Percentiles rank a stretch among this genome's conserved stretches.
phyloP scores from a whole-genome alignment of 2,329 filamentous ascomycete species.

The Cryphonectria japonica region DNA sequence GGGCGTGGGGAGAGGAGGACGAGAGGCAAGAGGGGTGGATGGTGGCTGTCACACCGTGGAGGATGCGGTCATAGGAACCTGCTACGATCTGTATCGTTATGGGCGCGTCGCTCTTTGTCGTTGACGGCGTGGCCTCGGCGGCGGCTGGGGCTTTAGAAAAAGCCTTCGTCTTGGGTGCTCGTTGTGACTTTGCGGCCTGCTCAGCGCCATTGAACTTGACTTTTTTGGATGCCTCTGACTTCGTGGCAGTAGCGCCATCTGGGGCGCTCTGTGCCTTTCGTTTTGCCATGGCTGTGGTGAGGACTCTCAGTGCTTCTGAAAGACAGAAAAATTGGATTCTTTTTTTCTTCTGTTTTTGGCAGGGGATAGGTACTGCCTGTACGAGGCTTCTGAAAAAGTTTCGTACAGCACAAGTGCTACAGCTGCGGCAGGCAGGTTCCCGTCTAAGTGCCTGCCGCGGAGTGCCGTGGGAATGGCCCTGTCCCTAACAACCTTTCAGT shows the following conservation, averaged over 20 bases:
- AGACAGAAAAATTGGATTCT: too few relatives aligned
- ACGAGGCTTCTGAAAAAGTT: constrained; percentile 3
- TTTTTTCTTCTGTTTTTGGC: background rate
- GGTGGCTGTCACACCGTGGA: constrained; percentile 87
- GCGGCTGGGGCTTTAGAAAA: constrained; percentile 21
- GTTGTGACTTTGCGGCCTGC: constrained; percentile 11
- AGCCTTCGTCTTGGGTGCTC: constrained; percentile 29
- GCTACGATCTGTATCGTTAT: constrained; percentile 80
- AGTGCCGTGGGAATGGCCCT: background rate
- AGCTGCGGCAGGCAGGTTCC: background rate
- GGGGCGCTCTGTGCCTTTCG: constrained; percentile 37
- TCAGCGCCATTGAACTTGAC: constrained; percentile 12
- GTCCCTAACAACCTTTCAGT: background rate
- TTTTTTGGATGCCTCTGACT: constrained; percentile 22
- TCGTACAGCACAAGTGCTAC: background rate
- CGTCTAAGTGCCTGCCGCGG: background rate
- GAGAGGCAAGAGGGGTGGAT: constrained; percentile 49
- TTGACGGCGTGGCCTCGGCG: constrained; percentile 44
- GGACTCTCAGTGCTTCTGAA: background rate
- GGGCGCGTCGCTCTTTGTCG: constrained; percentile 13
- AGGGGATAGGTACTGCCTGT: background rate
- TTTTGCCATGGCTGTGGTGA: constrained; percentile 34
- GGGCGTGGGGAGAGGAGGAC: background rate
- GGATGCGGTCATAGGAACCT: constrained; percentile 89
- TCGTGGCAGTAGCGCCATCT: constrained; percentile 26